These are phyloP conservation scores for Artemisia argyi DNA, from an alignment of 129 eudicot genomes.

Conservation along the genomic window DNA sequence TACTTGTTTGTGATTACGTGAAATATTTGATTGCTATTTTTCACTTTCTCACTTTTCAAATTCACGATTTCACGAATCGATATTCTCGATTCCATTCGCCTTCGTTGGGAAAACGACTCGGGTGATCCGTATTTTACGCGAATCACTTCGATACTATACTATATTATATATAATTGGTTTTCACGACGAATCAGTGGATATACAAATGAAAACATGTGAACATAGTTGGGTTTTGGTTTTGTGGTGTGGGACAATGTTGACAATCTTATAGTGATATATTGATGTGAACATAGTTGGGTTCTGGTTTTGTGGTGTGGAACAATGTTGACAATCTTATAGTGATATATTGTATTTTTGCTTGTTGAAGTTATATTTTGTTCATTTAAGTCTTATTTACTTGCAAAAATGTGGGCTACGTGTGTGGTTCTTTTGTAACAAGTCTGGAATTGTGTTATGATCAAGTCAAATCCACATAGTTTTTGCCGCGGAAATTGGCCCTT, in stretches of 20 bases:
- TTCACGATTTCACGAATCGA: too few species aligned
- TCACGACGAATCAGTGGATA: too few species aligned
- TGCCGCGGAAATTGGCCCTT: neutral
- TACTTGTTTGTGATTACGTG: too few species aligned
- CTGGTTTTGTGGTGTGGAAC: slow-evolving; percentile 25
- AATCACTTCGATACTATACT: too few species aligned
- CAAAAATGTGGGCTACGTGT: neutral
- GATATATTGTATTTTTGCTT: slow-evolving; percentile 4
- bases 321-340: slow-evolving; percentile 14
- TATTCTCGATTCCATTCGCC: too few species aligned
- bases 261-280: slow-evolving; percentile 16
- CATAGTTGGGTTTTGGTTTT: slow-evolving; percentile 29
- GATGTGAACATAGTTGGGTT: slow-evolving; percentile 24
- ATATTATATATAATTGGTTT: too few species aligned
- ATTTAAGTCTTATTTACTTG: neutral
- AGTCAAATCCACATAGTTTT: neutral
- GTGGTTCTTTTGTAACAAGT: neutral
- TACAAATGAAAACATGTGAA: slow-evolving; percentile 26
- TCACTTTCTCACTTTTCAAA: too few species aligned
- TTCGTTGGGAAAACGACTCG: too few species aligned
- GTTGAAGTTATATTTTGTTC: neutral
- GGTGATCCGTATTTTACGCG: too few species aligned
- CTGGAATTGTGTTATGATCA: slow-evolving; percentile 4
- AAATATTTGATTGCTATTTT: too few species aligned
- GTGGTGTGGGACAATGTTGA: slow-evolving; percentile 13